Conservation (phyloP, 2,329 filamentous ascomycete species). For the Colletotrichum brevisporum region DNA sequence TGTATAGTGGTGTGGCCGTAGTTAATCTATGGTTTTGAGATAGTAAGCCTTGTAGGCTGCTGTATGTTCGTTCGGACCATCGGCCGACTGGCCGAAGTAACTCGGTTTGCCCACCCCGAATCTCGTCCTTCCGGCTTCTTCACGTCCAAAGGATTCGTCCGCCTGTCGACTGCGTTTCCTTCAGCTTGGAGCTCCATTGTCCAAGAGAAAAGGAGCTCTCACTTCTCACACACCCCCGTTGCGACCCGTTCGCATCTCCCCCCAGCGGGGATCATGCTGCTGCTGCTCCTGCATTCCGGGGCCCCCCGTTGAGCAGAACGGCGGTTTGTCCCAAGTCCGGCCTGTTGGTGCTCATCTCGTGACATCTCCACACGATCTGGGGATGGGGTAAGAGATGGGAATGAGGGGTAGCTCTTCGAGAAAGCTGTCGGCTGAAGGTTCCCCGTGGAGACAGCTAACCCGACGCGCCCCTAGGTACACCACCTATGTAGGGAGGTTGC, state of each 20-base stretch:
- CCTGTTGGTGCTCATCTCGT: conserved; percentile 39
- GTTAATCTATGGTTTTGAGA: too few species aligned
- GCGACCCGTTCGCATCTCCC: conserved; percentile 31
- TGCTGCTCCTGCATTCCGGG: conserved; percentile 27
- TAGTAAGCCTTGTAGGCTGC: too few species aligned
- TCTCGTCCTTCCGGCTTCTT: conserved; percentile 25
- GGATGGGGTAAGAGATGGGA: conserved; percentile 37
- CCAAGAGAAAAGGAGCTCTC: not conserved
- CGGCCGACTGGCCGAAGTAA: conserved; percentile 21
- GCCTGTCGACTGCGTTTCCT: conserved; percentile 9
- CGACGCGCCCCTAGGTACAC: conserved; percentile 21
- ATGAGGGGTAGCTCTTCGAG: conserved; percentile 41
- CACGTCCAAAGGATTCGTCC: conserved; percentile 23
- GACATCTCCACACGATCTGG: conserved; percentile 41
- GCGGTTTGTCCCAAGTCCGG: conserved; percentile 33
- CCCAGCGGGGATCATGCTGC: conserved; percentile 27
- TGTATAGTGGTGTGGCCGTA: too few species aligned
- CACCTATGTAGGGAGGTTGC: too few species aligned
- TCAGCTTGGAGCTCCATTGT: too few species aligned
- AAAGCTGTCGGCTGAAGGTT: conserved; percentile 29
- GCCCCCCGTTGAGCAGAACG: conserved; percentile 33
- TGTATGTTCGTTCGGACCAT: conserved; percentile 11
- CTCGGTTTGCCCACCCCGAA: conserved; percentile 34
- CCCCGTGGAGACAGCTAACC: conserved; percentile 40
- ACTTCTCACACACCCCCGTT: not conserved